Evolutionary conservation across 495 filamentous ascomycete genomes (phyloP).

Genomic region (Penicillium manginii): DNA sequence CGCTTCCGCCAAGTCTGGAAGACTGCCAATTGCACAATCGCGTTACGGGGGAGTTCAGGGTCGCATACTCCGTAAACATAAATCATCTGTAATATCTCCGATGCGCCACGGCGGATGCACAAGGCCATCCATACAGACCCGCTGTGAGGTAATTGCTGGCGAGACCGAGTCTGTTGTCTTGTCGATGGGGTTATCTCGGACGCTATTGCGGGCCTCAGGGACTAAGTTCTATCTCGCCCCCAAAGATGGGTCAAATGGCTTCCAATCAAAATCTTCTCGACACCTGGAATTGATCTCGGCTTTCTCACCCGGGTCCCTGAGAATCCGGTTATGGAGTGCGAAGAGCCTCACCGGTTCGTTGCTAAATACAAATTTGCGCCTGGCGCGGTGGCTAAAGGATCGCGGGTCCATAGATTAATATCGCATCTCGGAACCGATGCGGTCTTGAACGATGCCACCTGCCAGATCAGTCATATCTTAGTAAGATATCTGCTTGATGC

Average conservation of each 20-base stretch:
- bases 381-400: background rate
- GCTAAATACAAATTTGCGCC: background rate
- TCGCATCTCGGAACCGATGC: background rate
- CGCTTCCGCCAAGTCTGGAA: background rate
- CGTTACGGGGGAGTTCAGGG: no score
- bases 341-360: constrained; percentile 1
- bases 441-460: background rate
- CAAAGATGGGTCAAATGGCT: background rate
- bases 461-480: no score
- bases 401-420: background rate
- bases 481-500: no score
- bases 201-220: background rate
- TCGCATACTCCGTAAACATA: background rate
- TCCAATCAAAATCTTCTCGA: background rate
- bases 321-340: background rate
- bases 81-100: background rate
- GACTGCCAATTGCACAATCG: background rate
- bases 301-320: no score
- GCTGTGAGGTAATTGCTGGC: background rate
- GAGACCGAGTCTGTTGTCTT: background rate
- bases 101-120: background rate
- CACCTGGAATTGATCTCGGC: no score
- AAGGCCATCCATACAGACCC: background rate
- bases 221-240: background rate
- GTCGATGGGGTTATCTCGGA: constrained; percentile 1